These are phyloP conservation scores for Kurtzmaniella quercitrusa DNA, from an alignment of 1,139 yeast species.

Conservation along the genomic window DNA sequence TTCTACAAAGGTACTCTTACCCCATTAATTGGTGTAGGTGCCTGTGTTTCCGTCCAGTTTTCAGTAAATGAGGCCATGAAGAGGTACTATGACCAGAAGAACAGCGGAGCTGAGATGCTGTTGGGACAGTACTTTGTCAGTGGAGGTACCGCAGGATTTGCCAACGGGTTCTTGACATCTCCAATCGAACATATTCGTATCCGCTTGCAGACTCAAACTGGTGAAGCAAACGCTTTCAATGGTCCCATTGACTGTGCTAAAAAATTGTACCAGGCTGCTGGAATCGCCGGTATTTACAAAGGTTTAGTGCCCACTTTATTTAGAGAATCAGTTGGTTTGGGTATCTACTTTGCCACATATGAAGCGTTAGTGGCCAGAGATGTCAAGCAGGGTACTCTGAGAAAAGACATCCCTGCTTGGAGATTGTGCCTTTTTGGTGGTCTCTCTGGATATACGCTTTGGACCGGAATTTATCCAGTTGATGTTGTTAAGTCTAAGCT, in stretches of 20 bases:
- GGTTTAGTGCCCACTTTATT: slow-evolving; percentile 77
- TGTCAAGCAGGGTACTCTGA: slow-evolving; percentile 37
- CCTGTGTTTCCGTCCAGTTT: slow-evolving; percentile 75
- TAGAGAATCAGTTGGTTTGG: slow-evolving; percentile 86
- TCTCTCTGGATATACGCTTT: slow-evolving; percentile 78
- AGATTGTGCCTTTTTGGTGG: slow-evolving; percentile 81
- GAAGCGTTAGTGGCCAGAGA: slow-evolving; percentile 78
- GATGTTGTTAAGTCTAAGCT: slow-evolving; percentile 83
- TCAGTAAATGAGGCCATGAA: slow-evolving; percentile 95
- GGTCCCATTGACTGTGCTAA: slow-evolving; percentile 82
- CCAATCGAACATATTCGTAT: slow-evolving; percentile 95
- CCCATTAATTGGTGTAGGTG: slow-evolving; percentile 91
- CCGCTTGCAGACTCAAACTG: slow-evolving; percentile 79
- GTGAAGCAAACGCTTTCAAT: slow-evolving; percentile 39
- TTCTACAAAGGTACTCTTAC: slow-evolving; percentile 85
- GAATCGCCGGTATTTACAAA: slow-evolving; percentile 62
- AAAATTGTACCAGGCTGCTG: slow-evolving; percentile 50
- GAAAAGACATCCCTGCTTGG: slow-evolving; percentile 80
- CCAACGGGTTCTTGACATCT: slow-evolving; percentile 80
- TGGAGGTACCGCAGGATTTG: slow-evolving; percentile 87
- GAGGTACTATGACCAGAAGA: slow-evolving; percentile 50
- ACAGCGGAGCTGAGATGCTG: slow-evolving; percentile 38
- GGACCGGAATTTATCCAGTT: slow-evolving; percentile 78
- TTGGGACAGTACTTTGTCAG: slow-evolving; percentile 65
- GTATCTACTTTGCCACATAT: slow-evolving; percentile 82